Evolutionary conservation across 163 green algal species (phyloP).

Genomic region (Volvox carteri): DNA sequence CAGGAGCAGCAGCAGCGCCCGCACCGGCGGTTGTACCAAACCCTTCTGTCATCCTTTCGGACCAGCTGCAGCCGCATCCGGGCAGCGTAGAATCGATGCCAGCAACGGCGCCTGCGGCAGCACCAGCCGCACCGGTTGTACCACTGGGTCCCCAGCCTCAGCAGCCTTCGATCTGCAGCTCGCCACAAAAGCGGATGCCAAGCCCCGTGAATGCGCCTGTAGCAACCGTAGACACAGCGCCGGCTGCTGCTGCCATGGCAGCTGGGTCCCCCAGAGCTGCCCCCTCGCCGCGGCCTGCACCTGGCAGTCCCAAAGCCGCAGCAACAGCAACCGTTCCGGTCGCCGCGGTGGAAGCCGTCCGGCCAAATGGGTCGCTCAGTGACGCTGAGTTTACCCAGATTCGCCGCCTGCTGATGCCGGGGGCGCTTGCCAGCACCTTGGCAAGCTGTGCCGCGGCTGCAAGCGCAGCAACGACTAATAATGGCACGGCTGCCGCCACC

Average conservation of each 20-base stretch:
- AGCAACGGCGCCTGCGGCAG: background rate
- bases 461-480: background rate
- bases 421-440: slow-evolving; percentile 21
- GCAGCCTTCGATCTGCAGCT: background rate
- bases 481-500: background rate
- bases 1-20: background rate
- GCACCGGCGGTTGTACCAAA: background rate
- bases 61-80: slow-evolving; percentile 2
- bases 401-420: slow-evolving; percentile 42
- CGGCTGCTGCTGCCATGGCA: background rate
- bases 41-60: background rate
- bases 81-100: background rate
- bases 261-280: background rate
- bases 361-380: background rate
- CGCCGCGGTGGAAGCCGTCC: background rate
- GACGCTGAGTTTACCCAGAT: slow-evolving; percentile 1
- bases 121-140: background rate
- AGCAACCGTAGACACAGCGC: background rate
- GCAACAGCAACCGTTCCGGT: background rate
- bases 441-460: slow-evolving; percentile 7
- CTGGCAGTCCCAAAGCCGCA: background rate
- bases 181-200: background rate
- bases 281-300: background rate
- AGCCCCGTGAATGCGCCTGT: background rate
- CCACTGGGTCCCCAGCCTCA: background rate